phyloP scores from a whole-genome alignment of 306 rosid species.

The Arachis stenosperma region DNA sequence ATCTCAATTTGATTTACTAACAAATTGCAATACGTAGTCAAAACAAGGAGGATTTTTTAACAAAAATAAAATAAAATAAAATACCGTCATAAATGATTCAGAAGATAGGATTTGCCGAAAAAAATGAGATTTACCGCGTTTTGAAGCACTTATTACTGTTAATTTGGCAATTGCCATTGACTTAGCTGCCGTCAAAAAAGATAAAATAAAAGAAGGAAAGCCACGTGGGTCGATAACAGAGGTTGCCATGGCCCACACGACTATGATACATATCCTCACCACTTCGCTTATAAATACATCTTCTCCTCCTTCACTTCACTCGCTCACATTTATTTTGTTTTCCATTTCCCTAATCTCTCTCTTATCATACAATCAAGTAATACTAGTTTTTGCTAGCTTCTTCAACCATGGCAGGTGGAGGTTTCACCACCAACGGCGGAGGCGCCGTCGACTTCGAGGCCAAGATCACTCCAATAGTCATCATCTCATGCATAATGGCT shows the following conservation, averaged over 20 bases:
- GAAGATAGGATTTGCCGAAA: no score
- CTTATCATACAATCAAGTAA: no score
- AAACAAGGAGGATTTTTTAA: no score
- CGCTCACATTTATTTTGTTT: neutral
- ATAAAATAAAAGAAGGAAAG: neutral
- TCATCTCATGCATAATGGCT: conserved; percentile 73
- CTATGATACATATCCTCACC: neutral
- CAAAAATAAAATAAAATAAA: no score
- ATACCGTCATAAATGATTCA: no score
- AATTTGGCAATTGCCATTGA: neutral
- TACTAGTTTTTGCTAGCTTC: no score
- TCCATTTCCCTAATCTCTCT: neutral
- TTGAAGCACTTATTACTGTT: no score
- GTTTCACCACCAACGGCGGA: conserved; percentile 34
- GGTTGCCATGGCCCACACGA: conserved; percentile 13
- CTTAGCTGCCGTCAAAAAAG: neutral
- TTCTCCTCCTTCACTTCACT: neutral
- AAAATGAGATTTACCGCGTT: no score
- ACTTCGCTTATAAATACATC: conserved; percentile 27
- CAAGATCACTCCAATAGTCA: conserved; percentile 75
- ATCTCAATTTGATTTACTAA: no score
- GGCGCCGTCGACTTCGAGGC: conserved; percentile 62
- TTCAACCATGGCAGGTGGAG: conserved; percentile 64
- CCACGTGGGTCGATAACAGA: conserved; percentile 13
- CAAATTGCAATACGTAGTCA: no score